Evolutionary conservation across 305 asterid genomes (phyloP).

Genomic region (Fraxinus latifolia): DNA sequence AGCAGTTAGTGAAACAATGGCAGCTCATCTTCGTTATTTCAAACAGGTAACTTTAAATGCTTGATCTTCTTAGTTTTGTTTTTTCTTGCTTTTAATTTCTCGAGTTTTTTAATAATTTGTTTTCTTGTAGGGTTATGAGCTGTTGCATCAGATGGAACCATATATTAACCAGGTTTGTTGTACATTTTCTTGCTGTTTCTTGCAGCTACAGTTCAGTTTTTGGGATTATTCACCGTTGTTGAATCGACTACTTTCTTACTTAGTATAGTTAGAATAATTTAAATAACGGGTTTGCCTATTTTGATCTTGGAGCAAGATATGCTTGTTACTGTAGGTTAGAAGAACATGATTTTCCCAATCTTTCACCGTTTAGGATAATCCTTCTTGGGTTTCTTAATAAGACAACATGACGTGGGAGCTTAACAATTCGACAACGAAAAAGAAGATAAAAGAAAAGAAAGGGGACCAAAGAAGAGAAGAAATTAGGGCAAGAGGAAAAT

Average conservation of each 20-base stretch:
- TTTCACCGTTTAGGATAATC: neutral
- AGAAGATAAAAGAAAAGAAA: neutral
- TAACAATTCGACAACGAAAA: neutral
- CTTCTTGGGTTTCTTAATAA: neutral
- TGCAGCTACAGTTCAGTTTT: constrained; percentile 12
- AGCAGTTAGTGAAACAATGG: constrained; percentile 98
- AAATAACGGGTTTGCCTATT: neutral
- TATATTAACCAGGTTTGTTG: constrained; percentile 87
- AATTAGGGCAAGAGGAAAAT: neutral
- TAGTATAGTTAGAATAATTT: constrained; percentile 1
- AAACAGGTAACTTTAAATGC: constrained; percentile 63
- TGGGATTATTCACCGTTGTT: constrained; percentile 6
- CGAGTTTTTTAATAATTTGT: constrained; percentile 21
- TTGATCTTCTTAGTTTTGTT: constrained; percentile 6
- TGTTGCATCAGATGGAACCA: constrained; percentile 99
- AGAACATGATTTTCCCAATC: neutral
- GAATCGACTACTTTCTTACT: neutral
- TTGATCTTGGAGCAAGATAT: constrained; percentile 16
- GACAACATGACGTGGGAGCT: constrained; percentile 1
- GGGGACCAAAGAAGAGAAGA: neutral
- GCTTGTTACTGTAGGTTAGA: neutral
- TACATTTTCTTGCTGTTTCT: constrained; percentile 16
- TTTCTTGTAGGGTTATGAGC: constrained; percentile 77
- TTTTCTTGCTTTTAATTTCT: constrained; percentile 22
- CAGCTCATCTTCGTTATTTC: constrained; percentile 97